Evolutionary conservation across 768 basidiomycete genomes (phyloP), one percentile per base, ranked within the genome.

Genomic region (Sporobolomyces phaffii): DNA sequence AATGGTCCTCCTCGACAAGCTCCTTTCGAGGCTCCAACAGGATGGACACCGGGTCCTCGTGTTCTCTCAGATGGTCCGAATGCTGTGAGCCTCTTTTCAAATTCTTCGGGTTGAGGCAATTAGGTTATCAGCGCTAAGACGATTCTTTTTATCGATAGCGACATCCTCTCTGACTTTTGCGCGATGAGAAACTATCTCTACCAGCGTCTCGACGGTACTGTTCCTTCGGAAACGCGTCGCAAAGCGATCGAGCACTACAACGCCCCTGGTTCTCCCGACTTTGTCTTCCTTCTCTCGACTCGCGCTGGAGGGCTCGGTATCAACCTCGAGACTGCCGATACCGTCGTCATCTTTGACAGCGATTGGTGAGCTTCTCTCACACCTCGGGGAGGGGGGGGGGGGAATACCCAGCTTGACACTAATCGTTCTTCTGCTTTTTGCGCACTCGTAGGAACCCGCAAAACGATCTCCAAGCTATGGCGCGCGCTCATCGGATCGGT

Each of bases 401-500:
- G n/a, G n/a, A n/a, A n/a, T n/a, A n/a, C n/a, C n/a, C n/a, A n/a
- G n/a, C n/a, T n/a, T n/a, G n/a, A n/a, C n/a, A n/a, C n/a, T n/a
- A n/a, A n/a, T n/a, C n/a, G n/a, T n/a, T n/a, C n/a, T n/a, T n/a
- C n/a, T n/a, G n/a, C n/a, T n/a, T n/a, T n/a, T n/a, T n/a, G n/a
- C n/a, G 77, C 78, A 87, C 80, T 45, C n/a, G n/a, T 22, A 68
- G 54, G 58, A 65, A 62, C 53, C 62, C 67, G n/a, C 58, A 72
- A 60, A 98, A 98, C 78, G 96, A 98, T 76, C 79, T 99, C 67
- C 94, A 98, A 79, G 96, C 96, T 5, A 98, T 98, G 96, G 96
- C 96, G 62, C 87, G 96, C 68, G 96, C 96, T 0, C 96, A 99
- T 80, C 89, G 96, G 65, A 98, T 99, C 75, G 96, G 96, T 5